Conservation (phyloP, 139 green algal genomes). For the Eudorina sp. region DNA sequence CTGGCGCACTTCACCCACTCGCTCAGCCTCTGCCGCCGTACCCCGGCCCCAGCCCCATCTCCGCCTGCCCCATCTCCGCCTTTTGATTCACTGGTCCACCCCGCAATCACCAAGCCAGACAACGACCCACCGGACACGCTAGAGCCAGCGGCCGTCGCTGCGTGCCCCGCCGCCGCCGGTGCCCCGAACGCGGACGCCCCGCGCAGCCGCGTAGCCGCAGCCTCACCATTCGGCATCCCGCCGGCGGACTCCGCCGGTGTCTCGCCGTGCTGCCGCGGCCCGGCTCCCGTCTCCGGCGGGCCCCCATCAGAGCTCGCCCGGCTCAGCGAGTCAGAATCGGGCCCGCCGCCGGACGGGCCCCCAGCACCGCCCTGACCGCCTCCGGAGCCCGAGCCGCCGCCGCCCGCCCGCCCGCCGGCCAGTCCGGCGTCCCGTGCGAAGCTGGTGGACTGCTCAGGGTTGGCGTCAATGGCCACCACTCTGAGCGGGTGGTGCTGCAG, state of each 20-base stretch:
- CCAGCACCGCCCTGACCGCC: background rate
- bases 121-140: background rate
- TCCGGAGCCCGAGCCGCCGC: background rate
- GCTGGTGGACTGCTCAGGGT: conserved; percentile 24
- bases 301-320: background rate
- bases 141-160: background rate
- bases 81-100: no score
- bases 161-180: background rate
- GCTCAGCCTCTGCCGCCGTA: no score
- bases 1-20: no score
- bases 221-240: background rate
- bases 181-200: background rate
- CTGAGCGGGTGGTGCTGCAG: conserved; percentile 52
- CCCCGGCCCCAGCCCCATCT: no score
- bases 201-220: background rate
- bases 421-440: background rate
- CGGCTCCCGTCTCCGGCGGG: background rate
- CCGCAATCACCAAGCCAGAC: no score
- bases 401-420: background rate
- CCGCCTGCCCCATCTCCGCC: no score
- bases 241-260: background rate
- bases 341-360: background rate
- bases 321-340: conserved; percentile 17
- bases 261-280: background rate
- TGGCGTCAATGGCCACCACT: conserved; percentile 55